Evolutionary conservation across 2,329 filamentous ascomycete species (phyloP).

Genomic region (Sclerotiophoma versabilis): DNA sequence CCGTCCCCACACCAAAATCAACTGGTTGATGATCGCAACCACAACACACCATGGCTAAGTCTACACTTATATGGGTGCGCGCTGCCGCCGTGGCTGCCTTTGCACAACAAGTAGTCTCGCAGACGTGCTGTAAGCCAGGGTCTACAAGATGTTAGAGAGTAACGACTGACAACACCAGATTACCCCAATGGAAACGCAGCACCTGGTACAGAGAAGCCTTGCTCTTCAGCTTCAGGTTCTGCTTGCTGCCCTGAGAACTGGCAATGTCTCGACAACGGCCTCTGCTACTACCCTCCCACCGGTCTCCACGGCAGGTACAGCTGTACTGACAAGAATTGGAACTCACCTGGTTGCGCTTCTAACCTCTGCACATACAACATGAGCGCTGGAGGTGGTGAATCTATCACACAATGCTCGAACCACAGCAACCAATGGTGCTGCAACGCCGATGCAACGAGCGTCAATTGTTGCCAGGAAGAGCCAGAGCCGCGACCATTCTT

Average conservation of each 20-base stretch:
- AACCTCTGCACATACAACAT: constrained; percentile 46
- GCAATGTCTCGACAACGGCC: constrained; percentile 48
- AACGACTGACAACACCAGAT: constrained; percentile 33
- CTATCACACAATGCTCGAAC: constrained; percentile 41
- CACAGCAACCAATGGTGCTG: constrained; percentile 48
- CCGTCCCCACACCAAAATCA: constrained; percentile 4
- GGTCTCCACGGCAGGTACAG: constrained; percentile 44
- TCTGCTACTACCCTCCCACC: constrained; percentile 39
- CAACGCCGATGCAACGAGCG: constrained; percentile 36
- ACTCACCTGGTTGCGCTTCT: constrained; percentile 39
- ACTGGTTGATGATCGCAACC: constrained; percentile 11
- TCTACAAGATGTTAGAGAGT: not conserved
- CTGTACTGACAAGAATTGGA: constrained; percentile 47
- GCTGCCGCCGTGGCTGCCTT: constrained; percentile 24
- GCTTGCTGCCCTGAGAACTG: constrained; percentile 48
- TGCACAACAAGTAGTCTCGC: constrained; percentile 27
- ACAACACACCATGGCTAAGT: constrained; percentile 23
- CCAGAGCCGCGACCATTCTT: constrained; percentile 45
- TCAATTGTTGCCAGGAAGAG: constrained; percentile 44
- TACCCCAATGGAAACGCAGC: constrained; percentile 43
- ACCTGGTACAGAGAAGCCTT: constrained; percentile 41
- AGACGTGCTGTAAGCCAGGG: constrained; percentile 40
- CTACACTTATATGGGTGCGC: constrained; percentile 29
- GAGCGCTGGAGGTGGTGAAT: constrained; percentile 37
- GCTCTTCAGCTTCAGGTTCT: constrained; percentile 41